Base-by-base conservation (phyloP, 768 basidiomycete genomes). In the Dictyophora rubrovolvata region DNA sequence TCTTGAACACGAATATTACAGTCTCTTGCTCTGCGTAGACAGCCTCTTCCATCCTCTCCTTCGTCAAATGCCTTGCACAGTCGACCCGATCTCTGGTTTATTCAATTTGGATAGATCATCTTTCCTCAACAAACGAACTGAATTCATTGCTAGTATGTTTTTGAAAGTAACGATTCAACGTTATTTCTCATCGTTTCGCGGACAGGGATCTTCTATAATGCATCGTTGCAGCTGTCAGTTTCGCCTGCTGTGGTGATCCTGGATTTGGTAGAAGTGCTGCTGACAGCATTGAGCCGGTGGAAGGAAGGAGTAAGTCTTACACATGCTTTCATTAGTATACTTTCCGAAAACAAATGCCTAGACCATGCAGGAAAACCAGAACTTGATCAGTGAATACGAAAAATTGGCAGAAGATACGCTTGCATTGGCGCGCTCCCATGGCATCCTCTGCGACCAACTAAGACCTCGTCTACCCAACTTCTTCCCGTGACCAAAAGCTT, bases 1-100 rank as follows among this genome's bases (percentile, higher is more conserved):
- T 0, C 72, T 81, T 22, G 86, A 87, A 66, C 79, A 79, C 57
- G 77, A 83, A 60, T 89, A 82, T 61, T 67, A 79, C 10, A 71
- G 79, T 1, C 65, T 77, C 23, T 64, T 90, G n/a, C 70, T 89
- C 35, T 76, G 79, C 9, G 71, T 83, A n/a, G 83, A 82, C 58
- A 74, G 76, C 37, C 66, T 79, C 10, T 76, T 71, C 10, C 84
- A 89, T 67, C 64, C 66, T 1, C 54, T 74, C 3, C 63, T 74
- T 8, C 23, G 42, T n/a, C 50, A 62, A 42, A 20, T 62, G 5
- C 59, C 60, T 20, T 48, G 21, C 48, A 14, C 21, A 23, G 34
- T 37, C 18, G 57, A 51, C 28, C 22, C 48, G 8, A 28, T n/a
- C 17, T 42, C 37, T 7, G 52, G 34, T 21, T 17, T 37, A 18